Evolutionary conservation across 108 stramenopile species (phyloP).

Genomic region (Stephanodiscus minutulus): DNA sequence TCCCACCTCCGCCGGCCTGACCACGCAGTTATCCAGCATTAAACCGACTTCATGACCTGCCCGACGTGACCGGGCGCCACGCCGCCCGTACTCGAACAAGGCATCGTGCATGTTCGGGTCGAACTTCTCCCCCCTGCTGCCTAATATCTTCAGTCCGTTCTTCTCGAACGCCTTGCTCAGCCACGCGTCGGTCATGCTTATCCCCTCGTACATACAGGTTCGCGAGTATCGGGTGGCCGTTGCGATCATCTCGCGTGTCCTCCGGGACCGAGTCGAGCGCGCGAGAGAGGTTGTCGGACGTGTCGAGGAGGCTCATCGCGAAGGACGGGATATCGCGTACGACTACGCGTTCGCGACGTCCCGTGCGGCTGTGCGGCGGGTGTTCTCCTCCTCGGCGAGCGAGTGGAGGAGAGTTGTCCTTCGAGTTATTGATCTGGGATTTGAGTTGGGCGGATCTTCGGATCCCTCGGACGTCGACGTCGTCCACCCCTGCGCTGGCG

Average conservation of each 20-base stretch:
- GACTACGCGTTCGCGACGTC: slow-evolving; percentile 86
- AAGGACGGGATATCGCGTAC: slow-evolving; percentile 89
- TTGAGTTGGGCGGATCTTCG: slow-evolving; percentile 54
- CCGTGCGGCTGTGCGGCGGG: slow-evolving; percentile 86
- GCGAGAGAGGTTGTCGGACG: slow-evolving; percentile 90
- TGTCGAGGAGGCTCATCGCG: slow-evolving; percentile 88
- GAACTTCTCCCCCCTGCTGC: slow-evolving; percentile 88
- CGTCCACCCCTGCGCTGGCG: slow-evolving; percentile 8
- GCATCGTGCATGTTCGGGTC: slow-evolving; percentile 97
- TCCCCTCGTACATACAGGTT: slow-evolving; percentile 87
- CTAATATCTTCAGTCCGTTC: slow-evolving; percentile 87
- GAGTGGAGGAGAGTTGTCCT: slow-evolving; percentile 83
- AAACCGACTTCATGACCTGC: slow-evolving; percentile 95
- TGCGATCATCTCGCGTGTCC: slow-evolving; percentile 50
- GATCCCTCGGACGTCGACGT: slow-evolving; percentile 14
- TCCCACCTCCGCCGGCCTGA: slow-evolving; percentile 96
- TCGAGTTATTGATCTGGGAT: slow-evolving; percentile 67
- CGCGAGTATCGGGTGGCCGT: slow-evolving; percentile 54
- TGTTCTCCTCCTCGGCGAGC: slow-evolving; percentile 97
- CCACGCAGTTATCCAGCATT: slow-evolving; percentile 89
- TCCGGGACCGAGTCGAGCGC: slow-evolving; percentile 83
- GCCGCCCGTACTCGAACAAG: slow-evolving; percentile 83
- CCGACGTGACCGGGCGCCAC: slow-evolving; percentile 77
- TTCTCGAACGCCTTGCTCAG: slow-evolving; percentile 83
- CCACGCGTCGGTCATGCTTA: slow-evolving; percentile 89